Percentiles rank a stretch among this genome's conserved stretches.
Conservation (phyloP, 306 rosid species). For the Cicer yamashitae region DNA sequence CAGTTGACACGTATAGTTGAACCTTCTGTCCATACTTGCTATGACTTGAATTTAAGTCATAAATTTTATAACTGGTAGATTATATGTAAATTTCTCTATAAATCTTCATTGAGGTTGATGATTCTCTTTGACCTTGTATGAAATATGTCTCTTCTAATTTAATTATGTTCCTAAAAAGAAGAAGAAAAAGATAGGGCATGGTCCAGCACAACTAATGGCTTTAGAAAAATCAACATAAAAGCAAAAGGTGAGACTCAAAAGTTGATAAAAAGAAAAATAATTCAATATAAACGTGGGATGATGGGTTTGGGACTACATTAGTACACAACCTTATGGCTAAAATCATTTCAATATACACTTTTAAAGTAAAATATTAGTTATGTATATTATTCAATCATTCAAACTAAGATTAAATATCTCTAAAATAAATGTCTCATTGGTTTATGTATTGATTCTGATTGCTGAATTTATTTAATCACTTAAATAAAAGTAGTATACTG, state of each 20-base stretch:
- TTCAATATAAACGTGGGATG: slow-evolving; percentile 49
- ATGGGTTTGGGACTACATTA: slow-evolving; percentile 55
- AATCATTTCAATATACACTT: slow-evolving; percentile 33
- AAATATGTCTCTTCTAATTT: no score
- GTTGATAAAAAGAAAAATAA: slow-evolving; percentile 40
- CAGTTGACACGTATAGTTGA: no score
- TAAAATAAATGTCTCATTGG: slow-evolving; percentile 37
- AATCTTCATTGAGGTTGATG: no score
- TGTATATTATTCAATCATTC: slow-evolving; percentile 32
- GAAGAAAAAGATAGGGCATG: not conserved
- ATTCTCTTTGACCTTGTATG: no score
- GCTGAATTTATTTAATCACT: slow-evolving; percentile 30
- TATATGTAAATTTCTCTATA: no score
- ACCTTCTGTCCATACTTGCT: no score
- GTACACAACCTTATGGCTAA: slow-evolving; percentile 38
- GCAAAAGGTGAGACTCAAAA: slow-evolving; percentile 50
- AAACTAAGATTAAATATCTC: slow-evolving; percentile 12
- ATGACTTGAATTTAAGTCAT: no score
- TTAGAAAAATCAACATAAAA: slow-evolving; percentile 47
- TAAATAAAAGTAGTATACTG: slow-evolving; percentile 19
- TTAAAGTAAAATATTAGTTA: slow-evolving; percentile 9
- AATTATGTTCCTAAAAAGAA: no score
- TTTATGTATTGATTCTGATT: slow-evolving; percentile 31
- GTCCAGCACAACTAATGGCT: slow-evolving; percentile 46
- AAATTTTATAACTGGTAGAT: no score